Conservation (phyloP, 768 basidiomycete species). For the Dioszegia aurantiaca region DNA sequence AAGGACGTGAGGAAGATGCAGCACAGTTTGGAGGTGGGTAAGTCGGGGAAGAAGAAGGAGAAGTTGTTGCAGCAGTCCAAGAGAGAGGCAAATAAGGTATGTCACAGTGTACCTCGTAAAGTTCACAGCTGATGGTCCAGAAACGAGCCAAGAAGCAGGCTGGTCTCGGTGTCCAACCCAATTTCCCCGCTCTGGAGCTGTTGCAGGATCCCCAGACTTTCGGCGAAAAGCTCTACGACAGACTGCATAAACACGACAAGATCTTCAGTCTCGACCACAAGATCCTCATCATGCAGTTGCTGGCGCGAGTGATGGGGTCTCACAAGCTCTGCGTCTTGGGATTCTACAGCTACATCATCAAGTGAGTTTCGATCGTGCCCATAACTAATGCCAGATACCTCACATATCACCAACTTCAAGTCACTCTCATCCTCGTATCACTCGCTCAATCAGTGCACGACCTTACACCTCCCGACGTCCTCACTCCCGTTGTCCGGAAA, state of each 20-base stretch:
- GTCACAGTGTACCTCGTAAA: constrained; percentile 12
- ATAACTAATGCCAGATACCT: constrained; percentile 64
- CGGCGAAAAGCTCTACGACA: constrained; percentile 85
- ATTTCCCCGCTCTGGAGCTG: constrained; percentile 89
- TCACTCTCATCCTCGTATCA: constrained; percentile 87
- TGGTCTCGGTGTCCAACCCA: constrained; percentile 55
- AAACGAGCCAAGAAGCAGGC: constrained; percentile 52
- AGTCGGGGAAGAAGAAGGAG: constrained; percentile 69
- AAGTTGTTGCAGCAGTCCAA: constrained; percentile 61
- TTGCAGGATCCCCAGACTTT: constrained; percentile 95
- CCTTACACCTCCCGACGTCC: constrained; percentile 85
- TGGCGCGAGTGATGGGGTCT: constrained; percentile 85
- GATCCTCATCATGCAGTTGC: constrained; percentile 92
- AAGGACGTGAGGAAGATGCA: constrained; percentile 71
- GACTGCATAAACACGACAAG: constrained; percentile 79
- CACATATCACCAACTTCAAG: constrained; percentile 81
- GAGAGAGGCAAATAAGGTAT: constrained; percentile 66
- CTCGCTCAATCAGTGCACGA: constrained; percentile 95
- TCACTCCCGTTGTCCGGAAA: constrained; percentile 85
- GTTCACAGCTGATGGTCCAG: constrained; percentile 24
- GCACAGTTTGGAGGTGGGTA: constrained; percentile 56
- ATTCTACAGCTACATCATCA: constrained; percentile 91
- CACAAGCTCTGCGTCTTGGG: constrained; percentile 90
- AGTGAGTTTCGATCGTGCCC: constrained; percentile 37
- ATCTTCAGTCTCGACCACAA: constrained; percentile 96